Evolutionary conservation across 192 early-diverging fungal genomes (phyloP), one percentile per base, ranked within the genome.

Genomic region (Backusella tuberculispora): DNA sequence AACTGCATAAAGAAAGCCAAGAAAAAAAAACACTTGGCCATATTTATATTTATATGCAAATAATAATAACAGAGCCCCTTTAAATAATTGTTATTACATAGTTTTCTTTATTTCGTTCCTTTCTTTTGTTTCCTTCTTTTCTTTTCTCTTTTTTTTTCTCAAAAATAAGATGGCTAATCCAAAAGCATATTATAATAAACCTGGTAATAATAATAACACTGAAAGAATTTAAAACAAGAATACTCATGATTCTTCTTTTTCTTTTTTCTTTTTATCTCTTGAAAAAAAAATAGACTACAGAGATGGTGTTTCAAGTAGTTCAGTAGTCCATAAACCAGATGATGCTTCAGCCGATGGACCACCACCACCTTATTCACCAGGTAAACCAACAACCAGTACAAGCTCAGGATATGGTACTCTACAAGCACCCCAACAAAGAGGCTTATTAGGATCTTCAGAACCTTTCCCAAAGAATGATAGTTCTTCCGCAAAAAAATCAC

Each of bases 141-240:
- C 4, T n/a, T 26, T 68, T 67, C 9, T 24, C 10, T n/a, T 46
- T 46, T 45, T 46, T 19, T 45, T 44, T 5, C 13, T 6, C n/a
- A 12, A 21, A 67, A 43, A 67, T 13, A 67, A 40, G 12, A 69
- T 69, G 68, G 24, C 44, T 24, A 69, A 69, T 42, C 68, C 68
- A 69, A 69, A 69, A 26, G 21, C 42, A 69, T 69, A 29, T 46
- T 69, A 69, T 44, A 69, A 69, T 29, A 43, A 69, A 47, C 14
- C 68, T 34, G 68, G 68, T 69, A 69, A 46, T 43, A 45, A 46
- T 46, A 34, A 69, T 15, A 43, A 44, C 5, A 13, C 19, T 13
- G 24, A 26, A 1, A 21, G 0, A 29, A 21, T 14, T 12, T 44
- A 19, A 42, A 40, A 13, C 4, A 42, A 5, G 41, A 34, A 34